Evolutionary conservation across 2,329 filamentous ascomycete genomes (phyloP), one percentile per base, ranked within the genome.

Genomic region (Trichoderma koningiopsis): DNA sequence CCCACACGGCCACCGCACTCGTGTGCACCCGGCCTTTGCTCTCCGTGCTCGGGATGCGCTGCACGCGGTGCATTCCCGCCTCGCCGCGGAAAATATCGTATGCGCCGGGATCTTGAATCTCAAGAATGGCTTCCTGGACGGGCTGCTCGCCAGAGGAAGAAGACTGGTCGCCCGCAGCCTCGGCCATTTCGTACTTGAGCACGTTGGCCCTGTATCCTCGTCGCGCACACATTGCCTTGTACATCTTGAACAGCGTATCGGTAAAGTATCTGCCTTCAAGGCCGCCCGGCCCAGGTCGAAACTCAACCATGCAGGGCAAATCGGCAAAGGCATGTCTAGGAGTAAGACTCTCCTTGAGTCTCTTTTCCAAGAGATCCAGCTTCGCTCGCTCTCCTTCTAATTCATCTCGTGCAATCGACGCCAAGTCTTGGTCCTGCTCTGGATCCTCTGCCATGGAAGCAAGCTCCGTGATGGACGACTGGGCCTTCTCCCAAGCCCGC

Each of bases 31-130:
- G 89, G 2, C 96, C 96, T 77, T 93, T 95, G 73, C 86, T 92
- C 79, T 99, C 96, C 0, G 96, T 99, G 13, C 90, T 90, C 1
- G 96, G 96, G 4, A 99, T 91, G 31, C 96, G 89, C 83, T 99
- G 96, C 0, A 99, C 96, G 33, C 96, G 89, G 79, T 99, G 96
- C 73, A 99, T 96, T 37, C 96, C 96, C 3, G 95, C 93, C 80
- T 99, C 96, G 74, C 91, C 91, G 71, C 95, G 88, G 75, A 99
- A 88, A 1, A 88, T 77, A 70, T 91, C 92, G 80, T 97, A 99
- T 27, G 94, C 90, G 35, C 93, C 93, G 1, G 88, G 82, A 61
- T 89, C 87, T 70, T 91, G 88, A 43, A 99, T 84, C 78, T 97
- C 94, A 31, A 99, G 85, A 29, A 99, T 89, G 8, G 93, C 96